Percentiles rank a stretch among this genome's conserved stretches.
Conservation (phyloP, 192 early-diverging fungal species). For the Coemansia pectinata region DNA sequence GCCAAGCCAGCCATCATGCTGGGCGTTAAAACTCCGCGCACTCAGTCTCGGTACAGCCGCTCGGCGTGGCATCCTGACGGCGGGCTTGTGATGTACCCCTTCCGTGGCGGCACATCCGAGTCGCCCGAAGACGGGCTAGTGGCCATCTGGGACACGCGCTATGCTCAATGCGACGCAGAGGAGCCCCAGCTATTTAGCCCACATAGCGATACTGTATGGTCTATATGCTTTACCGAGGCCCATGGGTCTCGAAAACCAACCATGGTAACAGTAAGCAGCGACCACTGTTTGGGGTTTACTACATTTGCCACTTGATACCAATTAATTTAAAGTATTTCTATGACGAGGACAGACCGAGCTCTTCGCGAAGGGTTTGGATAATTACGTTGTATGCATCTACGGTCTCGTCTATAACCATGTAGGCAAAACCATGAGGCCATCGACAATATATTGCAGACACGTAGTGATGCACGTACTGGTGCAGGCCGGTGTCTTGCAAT, state of each 20-base stretch:
- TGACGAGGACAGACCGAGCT: neutral
- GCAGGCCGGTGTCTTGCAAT: slow-evolving; percentile 32
- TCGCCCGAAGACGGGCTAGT: slow-evolving; percentile 11
- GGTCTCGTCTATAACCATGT: slow-evolving; percentile 54
- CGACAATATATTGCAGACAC: slow-evolving; percentile 22
- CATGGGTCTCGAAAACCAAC: neutral
- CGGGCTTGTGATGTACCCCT: slow-evolving; percentile 32
- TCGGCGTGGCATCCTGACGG: slow-evolving; percentile 44
- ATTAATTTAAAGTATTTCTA: neutral
- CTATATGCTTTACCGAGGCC: slow-evolving; percentile 21
- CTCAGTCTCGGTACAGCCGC: slow-evolving; percentile 31
- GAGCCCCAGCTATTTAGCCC: slow-evolving; percentile 18
- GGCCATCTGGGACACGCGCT: slow-evolving; percentile 41
- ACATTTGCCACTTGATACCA: slow-evolving; percentile 10
- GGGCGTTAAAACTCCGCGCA: slow-evolving; percentile 9
- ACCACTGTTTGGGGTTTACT: slow-evolving; percentile 38
- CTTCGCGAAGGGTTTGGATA: slow-evolving; percentile 26
- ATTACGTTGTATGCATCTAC: slow-evolving; percentile 41
- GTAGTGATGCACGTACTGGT: slow-evolving; percentile 28
- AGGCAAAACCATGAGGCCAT: slow-evolving; percentile 46
- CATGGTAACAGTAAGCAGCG: slow-evolving; percentile 24
- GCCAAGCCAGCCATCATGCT: slow-evolving; percentile 16
- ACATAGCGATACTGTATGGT: slow-evolving; percentile 23
- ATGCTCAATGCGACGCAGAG: slow-evolving; percentile 13
- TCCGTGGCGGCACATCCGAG: slow-evolving; percentile 3